These are phyloP conservation scores for Pulchroboletus neoregius DNA, from an alignment of 1,284 basidiomycete species.

Conservation along the genomic window DNA sequence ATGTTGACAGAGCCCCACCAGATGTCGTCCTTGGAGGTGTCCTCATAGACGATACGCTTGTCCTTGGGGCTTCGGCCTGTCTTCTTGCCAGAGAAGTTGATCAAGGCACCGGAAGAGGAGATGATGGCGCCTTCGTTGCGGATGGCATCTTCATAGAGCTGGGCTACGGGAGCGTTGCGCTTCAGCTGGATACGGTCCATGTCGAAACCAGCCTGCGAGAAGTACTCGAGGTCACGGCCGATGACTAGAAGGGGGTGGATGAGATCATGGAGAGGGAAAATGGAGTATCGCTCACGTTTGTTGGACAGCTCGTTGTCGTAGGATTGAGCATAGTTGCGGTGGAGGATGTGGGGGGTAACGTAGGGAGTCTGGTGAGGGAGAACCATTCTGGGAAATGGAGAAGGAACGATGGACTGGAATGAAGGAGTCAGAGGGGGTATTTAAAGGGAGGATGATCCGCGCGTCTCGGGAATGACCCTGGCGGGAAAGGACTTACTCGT, in stretches of 20 bases:
- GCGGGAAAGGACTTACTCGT: conserved; percentile 22
- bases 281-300: conserved; percentile 42
- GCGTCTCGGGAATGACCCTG: conserved; percentile 19
- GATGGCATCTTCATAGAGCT: conserved; percentile 98
- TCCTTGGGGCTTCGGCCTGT: conserved; percentile 98
- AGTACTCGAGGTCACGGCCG: conserved; percentile 92
- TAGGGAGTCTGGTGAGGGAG: conserved; percentile 68
- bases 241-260: conserved; percentile 51
- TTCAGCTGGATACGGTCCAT: conserved; percentile 87
- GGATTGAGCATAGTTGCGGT: conserved; percentile 75
- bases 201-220: conserved; percentile 99
- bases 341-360: conserved; percentile 80
- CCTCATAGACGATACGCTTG: conserved; percentile 99
- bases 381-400: conserved; percentile 40
- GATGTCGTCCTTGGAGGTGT: conserved; percentile 94
- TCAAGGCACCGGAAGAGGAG: conserved; percentile 92
- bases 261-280: conserved; percentile 7
- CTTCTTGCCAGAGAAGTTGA: conserved; percentile 99
- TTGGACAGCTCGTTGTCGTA: conserved; percentile 58
- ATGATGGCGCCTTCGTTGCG: conserved; percentile 98
- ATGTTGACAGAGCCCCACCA: conserved; percentile 99
- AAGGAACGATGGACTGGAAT: background rate
- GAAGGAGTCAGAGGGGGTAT: conserved; percentile 15
- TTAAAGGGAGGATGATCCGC: conserved; percentile 27
- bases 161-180: conserved; percentile 93